These are phyloP conservation scores for Claviceps sp. DNA, from an alignment of 2,329 filamentous ascomycete genomes.

Conservation along the genomic window DNA sequence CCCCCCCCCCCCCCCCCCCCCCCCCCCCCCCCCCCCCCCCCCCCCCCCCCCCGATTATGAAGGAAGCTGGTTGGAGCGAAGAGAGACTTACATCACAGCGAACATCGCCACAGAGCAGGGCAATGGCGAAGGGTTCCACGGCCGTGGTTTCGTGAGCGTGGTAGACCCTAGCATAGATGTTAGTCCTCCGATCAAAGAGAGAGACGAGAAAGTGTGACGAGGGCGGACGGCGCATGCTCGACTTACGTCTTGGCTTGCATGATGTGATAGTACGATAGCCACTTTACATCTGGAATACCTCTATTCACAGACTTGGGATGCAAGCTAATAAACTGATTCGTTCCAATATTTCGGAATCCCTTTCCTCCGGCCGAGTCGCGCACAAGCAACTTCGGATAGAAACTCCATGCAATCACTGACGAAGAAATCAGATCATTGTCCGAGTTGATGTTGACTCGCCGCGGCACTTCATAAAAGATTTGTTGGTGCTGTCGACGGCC, in stretches of 20 bases:
- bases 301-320: conserved; percentile 88
- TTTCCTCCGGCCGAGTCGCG: conserved; percentile 57
- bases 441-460: conserved; percentile 60
- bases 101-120: conserved; percentile 75
- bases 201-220: neutral
- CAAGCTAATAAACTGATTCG: conserved; percentile 80
- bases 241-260: conserved; percentile 73
- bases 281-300: conserved; percentile 51
- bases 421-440: conserved; percentile 67
- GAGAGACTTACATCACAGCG: conserved; percentile 57
- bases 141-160: conserved; percentile 84
- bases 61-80: neutral
- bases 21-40: too few relatives aligned
- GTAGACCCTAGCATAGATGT: conserved; percentile 44
- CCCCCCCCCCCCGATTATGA: too few relatives aligned
- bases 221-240: neutral
- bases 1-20: too few relatives aligned
- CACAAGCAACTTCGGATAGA: conserved; percentile 85
- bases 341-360: conserved; percentile 80
- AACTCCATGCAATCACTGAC: conserved; percentile 81
- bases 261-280: conserved; percentile 92
- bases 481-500: conserved; percentile 42
- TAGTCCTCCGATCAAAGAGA: neutral
- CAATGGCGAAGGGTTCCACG: conserved; percentile 69
- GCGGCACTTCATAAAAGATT: conserved; percentile 71